Evolutionary conservation across 1,284 basidiomycete genomes (phyloP).

Genomic region (Irpex lacteus): DNA sequence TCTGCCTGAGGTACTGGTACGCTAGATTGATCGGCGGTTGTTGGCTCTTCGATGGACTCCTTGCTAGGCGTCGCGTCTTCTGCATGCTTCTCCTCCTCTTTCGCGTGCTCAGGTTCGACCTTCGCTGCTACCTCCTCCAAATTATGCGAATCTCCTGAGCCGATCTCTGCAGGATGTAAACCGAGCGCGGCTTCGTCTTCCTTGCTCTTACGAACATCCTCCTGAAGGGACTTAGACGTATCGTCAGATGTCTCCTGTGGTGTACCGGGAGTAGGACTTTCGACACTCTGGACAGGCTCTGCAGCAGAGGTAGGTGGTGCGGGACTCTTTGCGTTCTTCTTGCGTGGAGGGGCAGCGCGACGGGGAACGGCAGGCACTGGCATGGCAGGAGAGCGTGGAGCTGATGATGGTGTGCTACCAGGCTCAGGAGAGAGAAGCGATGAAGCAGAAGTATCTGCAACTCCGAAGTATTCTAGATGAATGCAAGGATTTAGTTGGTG

Average conservation of each 20-base stretch:
- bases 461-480: slow-evolving; percentile 22
- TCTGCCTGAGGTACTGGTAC: not conserved
- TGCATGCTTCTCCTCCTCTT: not conserved
- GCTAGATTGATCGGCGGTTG: not conserved
- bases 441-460: slow-evolving; percentile 21
- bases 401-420: slow-evolving; percentile 20
- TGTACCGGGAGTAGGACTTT: slow-evolving; percentile 20
- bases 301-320: slow-evolving; percentile 24
- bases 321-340: slow-evolving; percentile 47
- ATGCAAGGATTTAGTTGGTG: not conserved
- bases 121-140: not conserved
- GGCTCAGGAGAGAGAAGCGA: slow-evolving; percentile 37
- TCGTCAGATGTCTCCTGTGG: slow-evolving; percentile 11
- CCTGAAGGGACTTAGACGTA: slow-evolving; percentile 7
- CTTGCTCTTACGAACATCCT: slow-evolving; percentile 11
- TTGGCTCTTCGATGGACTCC: not conserved
- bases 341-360: slow-evolving; percentile 66
- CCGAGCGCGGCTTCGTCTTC: slow-evolving; percentile 16
- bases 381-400: slow-evolving; percentile 52
- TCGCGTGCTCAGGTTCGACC: not conserved
- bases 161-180: slow-evolving; percentile 2
- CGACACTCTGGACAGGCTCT: not conserved
- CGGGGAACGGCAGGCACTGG: slow-evolving; percentile 71
- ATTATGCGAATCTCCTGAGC: slow-evolving; percentile 1
- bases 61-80: not conserved